phyloP scores from a whole-genome alignment of 306 rosid genomes.

The Morella rubra region DNA sequence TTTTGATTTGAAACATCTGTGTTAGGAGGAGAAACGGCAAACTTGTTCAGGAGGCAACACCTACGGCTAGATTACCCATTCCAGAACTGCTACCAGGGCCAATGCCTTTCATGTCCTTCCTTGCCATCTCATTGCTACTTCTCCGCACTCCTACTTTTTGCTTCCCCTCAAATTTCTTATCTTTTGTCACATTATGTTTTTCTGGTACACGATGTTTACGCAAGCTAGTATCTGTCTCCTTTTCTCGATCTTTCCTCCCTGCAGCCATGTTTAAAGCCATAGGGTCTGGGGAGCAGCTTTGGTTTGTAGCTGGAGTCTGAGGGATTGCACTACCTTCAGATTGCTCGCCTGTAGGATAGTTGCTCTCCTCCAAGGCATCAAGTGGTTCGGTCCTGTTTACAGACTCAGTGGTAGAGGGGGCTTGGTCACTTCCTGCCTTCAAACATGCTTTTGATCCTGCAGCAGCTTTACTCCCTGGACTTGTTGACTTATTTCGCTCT shows the following conservation, averaged over 20 bases:
- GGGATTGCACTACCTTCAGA: conserved; percentile 31
- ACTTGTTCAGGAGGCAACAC: conserved; percentile 47
- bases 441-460: conserved; percentile 29
- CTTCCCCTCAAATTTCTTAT: conserved; percentile 30
- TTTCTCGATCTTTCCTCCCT: conserved; percentile 38
- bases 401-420: conserved; percentile 17
- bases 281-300: conserved; percentile 10
- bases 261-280: conserved; percentile 9
- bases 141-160: conserved; percentile 31
- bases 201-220: conserved; percentile 29
- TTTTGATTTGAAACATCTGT: background rate
- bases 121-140: conserved; percentile 28
- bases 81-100: conserved; percentile 40
- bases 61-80: conserved; percentile 48
- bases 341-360: conserved; percentile 16
- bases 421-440: conserved; percentile 35
- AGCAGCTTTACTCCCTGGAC: conserved; percentile 27
- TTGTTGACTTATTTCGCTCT: conserved; percentile 36
- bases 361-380: conserved; percentile 22
- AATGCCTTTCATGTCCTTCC: conserved; percentile 29
- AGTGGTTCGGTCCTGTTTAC: conserved; percentile 9
- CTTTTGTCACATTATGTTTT: conserved; percentile 33
- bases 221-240: conserved; percentile 29
- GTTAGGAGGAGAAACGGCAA: background rate
- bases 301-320: conserved; percentile 31